Evolutionary conservation across 768 basidiomycete species (phyloP), one percentile per base, ranked within the genome.

Genomic region (Kwoniella sp.): DNA sequence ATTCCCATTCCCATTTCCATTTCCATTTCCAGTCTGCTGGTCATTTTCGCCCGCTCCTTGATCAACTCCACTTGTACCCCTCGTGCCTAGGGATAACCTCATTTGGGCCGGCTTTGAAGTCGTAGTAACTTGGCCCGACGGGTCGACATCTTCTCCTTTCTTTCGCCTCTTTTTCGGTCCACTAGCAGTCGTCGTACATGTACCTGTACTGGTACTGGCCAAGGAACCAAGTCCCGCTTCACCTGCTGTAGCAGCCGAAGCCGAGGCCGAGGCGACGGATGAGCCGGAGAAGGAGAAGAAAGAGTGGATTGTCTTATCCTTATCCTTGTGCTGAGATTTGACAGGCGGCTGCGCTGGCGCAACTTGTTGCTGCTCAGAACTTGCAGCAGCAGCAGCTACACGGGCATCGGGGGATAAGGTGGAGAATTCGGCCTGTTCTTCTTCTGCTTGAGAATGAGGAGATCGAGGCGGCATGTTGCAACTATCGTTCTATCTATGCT

Each of bases 131-230:
- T 33, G 33, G 7, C 33, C 33, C n/a, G n/a, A n/a, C n/a, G n/a
- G n/a, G 40, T 44, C 40, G 10, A 3, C 17, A 58, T 57, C 56
- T 27, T 51, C 56, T 21, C 37, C 56, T 24, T 64, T 57, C 55
- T 58, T 57, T 33, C 55, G 40, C 22, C 50, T 51, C 25, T 54
- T 55, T 40, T 46, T 64, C 29, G 56, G 33, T 37, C 46, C 15
- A 22, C 22, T 17, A 13, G 17, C 33, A 33, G 33, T 13, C 33
- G 33, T 6, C 13, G 33, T 33, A 33, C 13, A 6, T 5, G 33
- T 33, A 13, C 33, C 13, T 13, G 33, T 33, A 13, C 33, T 33
- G 7, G 33, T 33, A 5, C 33, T 33, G 25, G 15, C 9, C 47
- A 9, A 6, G 17, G 8, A 9, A 44, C 40, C 17, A 3, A 15